Evolutionary conservation across 2,329 filamentous ascomycete species (phyloP).

Genomic region (Cercospora zeae-maydis): DNA sequence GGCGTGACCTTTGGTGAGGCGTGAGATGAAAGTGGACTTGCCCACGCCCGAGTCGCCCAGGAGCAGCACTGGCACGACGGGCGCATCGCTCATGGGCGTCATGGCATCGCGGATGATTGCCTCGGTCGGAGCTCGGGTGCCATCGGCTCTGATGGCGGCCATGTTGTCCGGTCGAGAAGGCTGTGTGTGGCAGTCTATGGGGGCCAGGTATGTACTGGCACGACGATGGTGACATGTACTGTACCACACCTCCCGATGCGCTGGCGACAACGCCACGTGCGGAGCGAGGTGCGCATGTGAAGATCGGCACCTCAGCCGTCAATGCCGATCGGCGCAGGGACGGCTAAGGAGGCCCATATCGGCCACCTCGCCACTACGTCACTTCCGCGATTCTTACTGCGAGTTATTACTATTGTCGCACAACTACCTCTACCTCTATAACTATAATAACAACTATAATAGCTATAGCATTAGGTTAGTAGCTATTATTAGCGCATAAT

Average conservation of each 20-base stretch:
- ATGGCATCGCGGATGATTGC: conserved; percentile 4
- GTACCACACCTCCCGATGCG: not conserved
- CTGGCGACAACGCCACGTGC: conserved; percentile 1
- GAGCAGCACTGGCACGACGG: conserved; percentile 51
- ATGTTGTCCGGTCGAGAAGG: not conserved
- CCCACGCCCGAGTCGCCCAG: conserved; percentile 58
- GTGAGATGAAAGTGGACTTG: conserved; percentile 60
- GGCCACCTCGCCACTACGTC: too few species aligned
- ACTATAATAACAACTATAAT: too few species aligned
- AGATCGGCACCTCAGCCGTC: not conserved
- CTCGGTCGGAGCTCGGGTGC: not conserved
- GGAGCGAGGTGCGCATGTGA: not conserved
- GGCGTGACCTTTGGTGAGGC: conserved; percentile 35
- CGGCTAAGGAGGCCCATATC: too few species aligned
- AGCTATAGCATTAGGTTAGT: too few species aligned
- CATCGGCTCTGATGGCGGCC: conserved; percentile 2
- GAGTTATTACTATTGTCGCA: too few species aligned
- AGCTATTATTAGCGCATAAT: too few species aligned
- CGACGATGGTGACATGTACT: not conserved
- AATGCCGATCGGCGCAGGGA: conserved; percentile 2
- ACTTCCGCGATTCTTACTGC: too few species aligned
- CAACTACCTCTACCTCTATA: too few species aligned
- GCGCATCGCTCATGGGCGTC: conserved; percentile 24
- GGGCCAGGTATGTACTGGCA: too few species aligned
- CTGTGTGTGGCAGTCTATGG: not conserved